Percentiles rank a stretch among this genome's conserved stretches.
Conservation (phyloP, 2,329 filamentous ascomycete genomes). For the Leptographium procerum region DNA sequence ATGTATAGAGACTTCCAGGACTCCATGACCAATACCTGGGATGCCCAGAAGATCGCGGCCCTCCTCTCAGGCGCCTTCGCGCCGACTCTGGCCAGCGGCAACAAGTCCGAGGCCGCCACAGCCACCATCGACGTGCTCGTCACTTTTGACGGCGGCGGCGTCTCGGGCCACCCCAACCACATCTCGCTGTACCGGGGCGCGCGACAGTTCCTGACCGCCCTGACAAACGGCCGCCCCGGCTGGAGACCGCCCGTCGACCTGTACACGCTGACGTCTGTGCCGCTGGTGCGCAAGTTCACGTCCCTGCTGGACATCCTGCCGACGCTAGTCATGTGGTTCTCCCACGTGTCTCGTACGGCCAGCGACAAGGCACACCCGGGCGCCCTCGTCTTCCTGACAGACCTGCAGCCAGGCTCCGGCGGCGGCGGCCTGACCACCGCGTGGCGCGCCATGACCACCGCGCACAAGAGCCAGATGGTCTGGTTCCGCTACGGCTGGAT, state of each 20-base stretch:
- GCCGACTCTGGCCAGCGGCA: conserved; percentile 38
- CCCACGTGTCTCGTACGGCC: background rate
- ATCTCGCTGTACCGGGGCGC: conserved; percentile 79
- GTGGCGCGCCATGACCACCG: conserved; percentile 76
- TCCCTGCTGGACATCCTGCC: conserved; percentile 64
- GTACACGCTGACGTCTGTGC: conserved; percentile 71
- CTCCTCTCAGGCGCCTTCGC: conserved; percentile 66
- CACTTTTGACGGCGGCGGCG: conserved; percentile 75
- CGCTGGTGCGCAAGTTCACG: conserved; percentile 68
- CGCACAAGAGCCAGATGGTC: conserved; percentile 91
- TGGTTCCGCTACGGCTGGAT: conserved; percentile 99
- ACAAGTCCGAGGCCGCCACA: conserved; percentile 21
- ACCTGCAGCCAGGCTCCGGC: conserved; percentile 40
- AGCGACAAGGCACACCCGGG: conserved; percentile 36
- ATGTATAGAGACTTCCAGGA: conserved; percentile 65
- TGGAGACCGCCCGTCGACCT: conserved; percentile 66
- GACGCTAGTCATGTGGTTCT: conserved; percentile 48
- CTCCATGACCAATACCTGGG: conserved; percentile 75
- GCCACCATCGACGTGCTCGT: conserved; percentile 68
- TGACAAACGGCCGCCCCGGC: conserved; percentile 53
- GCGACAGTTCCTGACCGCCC: conserved; percentile 53
- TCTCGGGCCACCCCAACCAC: conserved; percentile 90
- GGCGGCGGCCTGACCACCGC: conserved; percentile 42
- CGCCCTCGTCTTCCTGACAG: conserved; percentile 54
- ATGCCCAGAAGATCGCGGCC: conserved; percentile 54